Percentiles rank a stretch among this genome's conserved stretches.
phyloP scores from a whole-genome alignment of 805 yeast genomes.

The Zygoascus ofunaensis region DNA sequence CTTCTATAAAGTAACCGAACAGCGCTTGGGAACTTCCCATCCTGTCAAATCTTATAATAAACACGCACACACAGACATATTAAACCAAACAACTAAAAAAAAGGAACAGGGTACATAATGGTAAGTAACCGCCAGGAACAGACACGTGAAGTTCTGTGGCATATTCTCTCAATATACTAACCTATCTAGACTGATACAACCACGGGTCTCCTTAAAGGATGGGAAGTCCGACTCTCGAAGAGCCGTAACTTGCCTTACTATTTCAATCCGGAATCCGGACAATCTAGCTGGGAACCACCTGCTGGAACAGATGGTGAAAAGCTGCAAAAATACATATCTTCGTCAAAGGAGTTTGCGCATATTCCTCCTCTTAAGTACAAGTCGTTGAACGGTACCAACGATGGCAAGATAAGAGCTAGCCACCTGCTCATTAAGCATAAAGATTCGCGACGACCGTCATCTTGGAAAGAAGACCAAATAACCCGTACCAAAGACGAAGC shows the following conservation, averaged over 20 bases:
- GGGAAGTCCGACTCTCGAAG: conserved; percentile 73
- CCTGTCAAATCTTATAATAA: no score
- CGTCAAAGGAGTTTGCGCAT: conserved; percentile 22
- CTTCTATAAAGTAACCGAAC: no score
- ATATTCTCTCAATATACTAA: no score
- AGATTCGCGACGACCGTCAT: conserved; percentile 80
- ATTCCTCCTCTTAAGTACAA: conserved; percentile 16
- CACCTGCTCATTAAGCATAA: conserved; percentile 79
- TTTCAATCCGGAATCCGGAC: conserved; percentile 57
- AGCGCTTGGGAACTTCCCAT: no score
- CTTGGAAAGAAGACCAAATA: conserved; percentile 76
- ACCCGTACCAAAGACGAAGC: conserved; percentile 82
- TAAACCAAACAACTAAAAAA: no score
- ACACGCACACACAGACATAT: no score
- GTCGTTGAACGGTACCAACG: conserved; percentile 10
- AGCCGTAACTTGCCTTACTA: conserved; percentile 81
- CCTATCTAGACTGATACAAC: conserved; percentile 29
- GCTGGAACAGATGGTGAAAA: conserved; percentile 59
- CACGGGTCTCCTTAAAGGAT: conserved; percentile 78
- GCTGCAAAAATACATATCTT: conserved; percentile 47
- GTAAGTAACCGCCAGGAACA: not conserved
- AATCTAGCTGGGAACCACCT: conserved; percentile 89
- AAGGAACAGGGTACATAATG: not conserved
- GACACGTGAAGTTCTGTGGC: no score
- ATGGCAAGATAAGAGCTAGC: conserved; percentile 48